Evolutionary conservation across 306 rosid species (phyloP), one percentile per base, ranked within the genome.

Genomic region (Calophaca sinica): DNA sequence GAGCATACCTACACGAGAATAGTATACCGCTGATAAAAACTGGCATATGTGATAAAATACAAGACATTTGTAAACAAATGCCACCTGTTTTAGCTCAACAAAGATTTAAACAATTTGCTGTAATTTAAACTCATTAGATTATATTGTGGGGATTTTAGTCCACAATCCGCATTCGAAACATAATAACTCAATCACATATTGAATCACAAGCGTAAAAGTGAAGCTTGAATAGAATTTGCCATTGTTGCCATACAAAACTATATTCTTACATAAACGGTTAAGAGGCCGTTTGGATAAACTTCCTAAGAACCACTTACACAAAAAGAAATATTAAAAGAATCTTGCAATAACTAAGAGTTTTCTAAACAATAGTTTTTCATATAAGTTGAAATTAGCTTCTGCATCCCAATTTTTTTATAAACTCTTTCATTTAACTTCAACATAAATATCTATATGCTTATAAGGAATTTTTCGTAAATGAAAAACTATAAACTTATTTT

Each of bases 1-100:
- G 98, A 12, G 98, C 97, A 46, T 79, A 91, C 86, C 97, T 94
- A 75, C 72, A 71, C 38, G 13, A 81, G n/a, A 67, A 68, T 3
- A 54, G 41, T 36, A 48, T 45, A 41, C n/a, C 38, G 44, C 42
- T 62, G 48, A 60, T 49, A 26, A 0, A 59, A 32, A 57, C 65
- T 54, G 15, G 33, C 81, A 13, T 14, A 50, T 50, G 48, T 66
- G 29, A 50, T 44, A 7, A 55, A 63, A 14, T 31, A 20, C 32
- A 70, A 46, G 58, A 71, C 44, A 44, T 28, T 50, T 53, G 57
- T 12, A 57, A 64, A 35, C 62, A 64, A 64, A 46, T 13, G 15
- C 68, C 54, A 62, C 14, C 58, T n/a, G 15, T 9, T 35, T 55
- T 26, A 46, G 38, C 44, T 50, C 26, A 48, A 61, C 20, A 69